Evolutionary conservation across 768 basidiomycete species (phyloP), one percentile per base, ranked within the genome.

Genomic region (Hypholoma sublateritium): DNA sequence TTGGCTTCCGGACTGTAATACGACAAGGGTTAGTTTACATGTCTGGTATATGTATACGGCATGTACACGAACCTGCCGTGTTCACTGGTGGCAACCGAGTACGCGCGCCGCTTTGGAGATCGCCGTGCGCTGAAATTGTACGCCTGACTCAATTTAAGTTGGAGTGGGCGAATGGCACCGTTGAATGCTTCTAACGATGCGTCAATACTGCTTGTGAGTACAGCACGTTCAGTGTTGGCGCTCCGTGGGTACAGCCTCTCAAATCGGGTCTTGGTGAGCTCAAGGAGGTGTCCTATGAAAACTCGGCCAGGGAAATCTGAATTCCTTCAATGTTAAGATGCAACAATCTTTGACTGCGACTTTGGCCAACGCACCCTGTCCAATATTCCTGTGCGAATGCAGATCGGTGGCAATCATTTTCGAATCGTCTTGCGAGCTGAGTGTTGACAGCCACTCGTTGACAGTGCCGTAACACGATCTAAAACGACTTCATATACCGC

Each of bases 221-320:
- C 60, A 14, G 58, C 62, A n/a, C 55, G 59, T 37, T 56, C 52
- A n/a, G 46, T 60, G 57, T 41, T 35, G 50, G 55, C 46, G 53
- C 56, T 32, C 21, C 58, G 43, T 12, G 62, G 35, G 46, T 61
- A 55, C 22, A 65, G 52, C 55, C 61, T 59, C 43, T 70, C 65
- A 34, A 68, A 56, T 17, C 74, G 68, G 17, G 69, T 68, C 59
- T 73, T 70, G 9, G 69, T 72, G 24, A 84, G 69, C 28, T 73
- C 71, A 56, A 77, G 76, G 4, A 84, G 64, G 41, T 82, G 80
- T 24, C 80, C 77, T 17, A 84, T 61, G 60, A 85, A 84, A 16
- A 75, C 72, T 35, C 70, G 67, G 6, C 77, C 64, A n/a, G 80
- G 80, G 58, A 81, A 83, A 17, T 76, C 78, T 80, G 50, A 1